phyloP scores from a whole-genome alignment of 2,329 filamentous ascomycete species.

The Tolypocladium paradoxum region DNA sequence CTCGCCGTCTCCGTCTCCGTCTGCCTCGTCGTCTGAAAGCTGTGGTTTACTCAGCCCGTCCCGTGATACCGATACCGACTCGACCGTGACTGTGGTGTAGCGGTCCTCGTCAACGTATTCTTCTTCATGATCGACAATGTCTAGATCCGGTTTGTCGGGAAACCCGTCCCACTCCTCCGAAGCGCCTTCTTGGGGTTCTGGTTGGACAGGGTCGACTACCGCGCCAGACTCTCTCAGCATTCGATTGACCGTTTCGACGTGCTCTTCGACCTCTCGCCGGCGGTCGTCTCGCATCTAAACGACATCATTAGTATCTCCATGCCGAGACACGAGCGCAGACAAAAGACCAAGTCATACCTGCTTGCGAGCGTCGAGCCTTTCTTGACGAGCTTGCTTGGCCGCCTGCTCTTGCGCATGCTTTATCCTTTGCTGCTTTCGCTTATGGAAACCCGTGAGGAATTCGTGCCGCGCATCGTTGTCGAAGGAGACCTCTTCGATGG shows the following conservation, averaged over 20 bases:
- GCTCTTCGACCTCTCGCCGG: constrained; percentile 68
- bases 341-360: constrained; percentile 45
- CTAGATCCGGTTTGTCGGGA: constrained; percentile 34
- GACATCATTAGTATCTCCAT: neutral
- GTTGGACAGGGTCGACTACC: constrained; percentile 26
- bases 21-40: constrained; percentile 25
- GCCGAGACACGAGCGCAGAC: neutral
- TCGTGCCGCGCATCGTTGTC: constrained; percentile 70
- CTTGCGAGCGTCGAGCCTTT: constrained; percentile 62
- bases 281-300: constrained; percentile 71
- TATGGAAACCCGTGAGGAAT: constrained; percentile 92
- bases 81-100: constrained; percentile 89
- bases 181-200: constrained; percentile 29
- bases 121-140: constrained; percentile 67
- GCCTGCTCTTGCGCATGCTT: constrained; percentile 79
- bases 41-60: constrained; percentile 55
- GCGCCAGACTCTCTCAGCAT: constrained; percentile 51
- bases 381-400: constrained; percentile 64
- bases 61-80: constrained; percentile 70
- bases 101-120: constrained; percentile 96
- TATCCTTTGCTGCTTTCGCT: constrained; percentile 77
- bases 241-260: constrained; percentile 66
- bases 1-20: constrained; percentile 20
- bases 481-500: constrained; percentile 74
- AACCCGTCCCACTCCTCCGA: constrained; percentile 57